These are phyloP conservation scores for Diplodia intermedia DNA, from an alignment of 2,329 filamentous ascomycete genomes.

Conservation along the genomic window DNA sequence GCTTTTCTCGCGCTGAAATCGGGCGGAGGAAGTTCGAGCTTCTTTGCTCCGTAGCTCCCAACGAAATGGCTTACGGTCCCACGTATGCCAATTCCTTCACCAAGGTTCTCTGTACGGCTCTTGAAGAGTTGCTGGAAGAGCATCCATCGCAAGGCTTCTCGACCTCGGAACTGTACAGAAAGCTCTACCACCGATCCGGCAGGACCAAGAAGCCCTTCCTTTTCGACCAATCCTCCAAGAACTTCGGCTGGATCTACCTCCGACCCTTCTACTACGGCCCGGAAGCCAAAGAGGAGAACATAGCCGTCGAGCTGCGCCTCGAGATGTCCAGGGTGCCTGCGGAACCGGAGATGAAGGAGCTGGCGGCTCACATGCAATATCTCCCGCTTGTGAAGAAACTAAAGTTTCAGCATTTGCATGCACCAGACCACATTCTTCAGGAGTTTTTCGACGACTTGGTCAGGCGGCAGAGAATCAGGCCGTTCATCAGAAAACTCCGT, in stretches of 20 bases:
- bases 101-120: conserved; percentile 27
- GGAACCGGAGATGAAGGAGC: conserved; percentile 27
- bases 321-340: conserved; percentile 32
- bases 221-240: conserved; percentile 35
- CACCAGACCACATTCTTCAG: conserved; percentile 31
- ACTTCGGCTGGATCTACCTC: conserved; percentile 35
- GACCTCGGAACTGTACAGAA: conserved; percentile 39
- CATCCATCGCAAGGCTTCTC: conserved; percentile 31
- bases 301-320: conserved; percentile 34
- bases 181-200: conserved; percentile 58
- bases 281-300: conserved; percentile 1
- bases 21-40: conserved; percentile 36
- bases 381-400: conserved; percentile 33
- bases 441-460: conserved; percentile 31
- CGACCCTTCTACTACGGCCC: conserved; percentile 16
- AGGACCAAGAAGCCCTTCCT: conserved; percentile 43
- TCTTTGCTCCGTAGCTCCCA: conserved; percentile 33
- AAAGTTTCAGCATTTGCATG: conserved; percentile 33
- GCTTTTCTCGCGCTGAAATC: conserved; percentile 30
- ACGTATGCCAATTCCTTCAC: conserved; percentile 35
- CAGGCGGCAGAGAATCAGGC: conserved; percentile 14
- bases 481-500: conserved; percentile 13
- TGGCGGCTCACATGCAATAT: conserved; percentile 34
- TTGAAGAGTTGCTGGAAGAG: conserved; percentile 12
- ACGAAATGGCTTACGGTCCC: conserved; percentile 31